Conservation (phyloP, 2,329 filamentous ascomycete species). For the Talaromyces sp. region DNA sequence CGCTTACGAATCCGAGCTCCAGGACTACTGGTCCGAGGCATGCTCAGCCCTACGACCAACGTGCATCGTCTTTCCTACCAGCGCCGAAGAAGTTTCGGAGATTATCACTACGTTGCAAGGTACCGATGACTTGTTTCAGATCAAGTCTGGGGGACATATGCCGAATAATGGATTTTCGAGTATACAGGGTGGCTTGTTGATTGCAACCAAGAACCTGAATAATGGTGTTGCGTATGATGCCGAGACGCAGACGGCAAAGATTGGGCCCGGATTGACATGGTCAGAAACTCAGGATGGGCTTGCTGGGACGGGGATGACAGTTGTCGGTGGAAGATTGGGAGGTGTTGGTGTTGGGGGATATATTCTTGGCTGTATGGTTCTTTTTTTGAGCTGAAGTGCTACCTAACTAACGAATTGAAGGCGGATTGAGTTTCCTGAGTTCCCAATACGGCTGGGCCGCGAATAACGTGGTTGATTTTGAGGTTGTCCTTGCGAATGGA, state of each 20-base stretch:
- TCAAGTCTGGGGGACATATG: slow-evolving; percentile 51
- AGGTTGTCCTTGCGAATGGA: slow-evolving; percentile 48
- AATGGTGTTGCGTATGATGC: slow-evolving; percentile 32
- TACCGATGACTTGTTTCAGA: slow-evolving; percentile 51
- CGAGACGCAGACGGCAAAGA: slow-evolving; percentile 37
- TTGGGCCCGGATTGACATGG: slow-evolving; percentile 38
- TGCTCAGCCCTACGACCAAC: slow-evolving; percentile 43
- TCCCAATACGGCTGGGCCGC: slow-evolving; percentile 50
- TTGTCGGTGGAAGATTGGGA: slow-evolving; percentile 47
- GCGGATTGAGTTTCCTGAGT: slow-evolving; percentile 48
- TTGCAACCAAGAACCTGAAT: slow-evolving; percentile 45
- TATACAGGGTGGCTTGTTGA: slow-evolving; percentile 43
- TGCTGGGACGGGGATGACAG: slow-evolving; percentile 29
- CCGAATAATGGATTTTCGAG: slow-evolving; percentile 47
- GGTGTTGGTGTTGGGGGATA: slow-evolving; percentile 49
- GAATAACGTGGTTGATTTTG: slow-evolving; percentile 46
- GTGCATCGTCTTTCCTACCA: slow-evolving; percentile 49
- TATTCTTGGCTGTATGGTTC: slow-evolving; percentile 41
- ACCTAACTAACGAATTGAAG: slow-evolving; percentile 17
- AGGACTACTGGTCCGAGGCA: slow-evolving; percentile 47
- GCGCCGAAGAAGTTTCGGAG: slow-evolving; percentile 50
- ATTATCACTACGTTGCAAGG: slow-evolving; percentile 51
- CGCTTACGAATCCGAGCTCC: slow-evolving; percentile 38
- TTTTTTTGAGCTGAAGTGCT: not conserved
- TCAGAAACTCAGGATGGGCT: slow-evolving; percentile 33